phyloP scores from a whole-genome alignment of 768 basidiomycete genomes.

The Lactarius hatsudake region DNA sequence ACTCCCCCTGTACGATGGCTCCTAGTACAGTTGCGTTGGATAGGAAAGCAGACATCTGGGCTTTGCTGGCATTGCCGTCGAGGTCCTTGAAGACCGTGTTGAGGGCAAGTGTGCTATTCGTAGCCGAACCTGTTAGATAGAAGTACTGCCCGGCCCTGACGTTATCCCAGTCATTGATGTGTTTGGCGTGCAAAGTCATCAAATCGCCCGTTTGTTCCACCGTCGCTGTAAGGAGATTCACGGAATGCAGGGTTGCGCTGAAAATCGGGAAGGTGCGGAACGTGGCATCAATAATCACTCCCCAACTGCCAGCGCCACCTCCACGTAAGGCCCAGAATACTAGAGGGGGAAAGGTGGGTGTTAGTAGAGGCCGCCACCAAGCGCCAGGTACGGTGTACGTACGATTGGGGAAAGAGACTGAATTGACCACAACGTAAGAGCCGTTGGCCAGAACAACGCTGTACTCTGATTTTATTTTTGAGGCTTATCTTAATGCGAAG shows the following conservation, averaged over 20 bases:
- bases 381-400: neutral
- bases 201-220: constrained; percentile 39
- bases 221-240: constrained; percentile 33
- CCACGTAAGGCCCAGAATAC: constrained; percentile 30
- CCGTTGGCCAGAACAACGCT: constrained; percentile 17
- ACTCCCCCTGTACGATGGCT: constrained; percentile 20
- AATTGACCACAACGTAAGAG: constrained; percentile 3
- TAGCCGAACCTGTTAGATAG: constrained; percentile 31
- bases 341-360: neutral
- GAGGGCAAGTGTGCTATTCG: constrained; percentile 15
- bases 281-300: constrained; percentile 39
- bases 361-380: neutral
- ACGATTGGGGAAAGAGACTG: constrained; percentile 15
- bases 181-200: constrained; percentile 31
- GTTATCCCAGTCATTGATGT: constrained; percentile 11
- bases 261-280: constrained; percentile 38
- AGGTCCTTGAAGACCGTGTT: constrained; percentile 29
- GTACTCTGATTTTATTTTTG: constrained; percentile 1
- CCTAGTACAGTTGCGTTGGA: constrained; percentile 23
- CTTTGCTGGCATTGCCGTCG: constrained; percentile 22
- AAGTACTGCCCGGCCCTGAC: constrained; percentile 28
- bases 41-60: constrained; percentile 20
- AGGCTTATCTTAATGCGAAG: neutral
- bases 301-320: constrained; percentile 36
- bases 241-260: constrained; percentile 31